Evolutionary conservation across 192 early-diverging fungal genomes (phyloP), one percentile per base, ranked within the genome.

Genomic region (Backusella liffmaniae): DNA sequence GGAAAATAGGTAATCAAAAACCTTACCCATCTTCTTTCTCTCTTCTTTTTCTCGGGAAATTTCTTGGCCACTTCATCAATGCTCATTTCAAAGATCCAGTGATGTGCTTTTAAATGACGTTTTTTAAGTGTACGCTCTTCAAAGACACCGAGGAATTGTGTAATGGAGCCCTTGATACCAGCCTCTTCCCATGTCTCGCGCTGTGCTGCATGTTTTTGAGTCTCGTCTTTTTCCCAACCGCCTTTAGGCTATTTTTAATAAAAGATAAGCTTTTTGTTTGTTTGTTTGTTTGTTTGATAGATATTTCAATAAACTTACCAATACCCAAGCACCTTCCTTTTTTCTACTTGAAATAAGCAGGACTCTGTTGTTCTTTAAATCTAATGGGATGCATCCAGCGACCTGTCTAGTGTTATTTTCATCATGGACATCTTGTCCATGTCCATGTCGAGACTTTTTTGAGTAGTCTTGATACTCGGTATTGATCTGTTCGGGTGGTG

Each of bases 111-210:
- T 77, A 75, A 41, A 10, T 76, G 44, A 67, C 71, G 70, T 80
- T 84, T 75, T 59, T 85, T 83, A 29, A 85, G 80, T 30, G 79
- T 72, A 32, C 74, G 73, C 46, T 87, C 82, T 46, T 86, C 86
- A 37, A 79, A 90, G 34, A 82, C 82, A 23, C 89, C 89, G 5
- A 90, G 36, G 15, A 78, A 73, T 26, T 70, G 56, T 29, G 82
- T 84, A 71, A 90, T 84, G 36, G 26, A 77, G 23, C 89, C 89
- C 76, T 81, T 83, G 9, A 80, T 84, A 32, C 89, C 89, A 18
- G 88, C 86, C 81, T 90, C 89, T 83, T 90, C 89, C 81, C 86
- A 90, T 5, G 89, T 90, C 71, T 90, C 89, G 67, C 89, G 79
- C 15, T 70, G 70, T 34, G 89, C 89, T 16, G 88, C 87, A 53